phyloP scores from a whole-genome alignment of 148 eudicot species.

The Drosera capensis region DNA sequence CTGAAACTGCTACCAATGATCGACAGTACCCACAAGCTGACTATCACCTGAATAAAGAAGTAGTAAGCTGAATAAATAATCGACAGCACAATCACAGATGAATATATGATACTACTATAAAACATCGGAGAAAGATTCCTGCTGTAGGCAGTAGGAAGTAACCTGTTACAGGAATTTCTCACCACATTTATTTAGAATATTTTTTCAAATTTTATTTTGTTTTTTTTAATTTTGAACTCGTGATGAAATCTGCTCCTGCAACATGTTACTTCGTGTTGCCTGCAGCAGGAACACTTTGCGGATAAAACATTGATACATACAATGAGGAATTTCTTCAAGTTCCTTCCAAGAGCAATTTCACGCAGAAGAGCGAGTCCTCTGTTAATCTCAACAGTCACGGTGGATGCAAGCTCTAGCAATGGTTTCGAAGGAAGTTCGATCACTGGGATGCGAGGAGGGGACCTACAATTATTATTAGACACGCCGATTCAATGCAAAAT shows the following conservation, averaged over 20 bases:
- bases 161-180: too few species aligned
- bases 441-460: constrained; percentile 41
- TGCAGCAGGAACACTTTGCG: neutral
- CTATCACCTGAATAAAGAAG: constrained; percentile 32
- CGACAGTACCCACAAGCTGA: constrained; percentile 52
- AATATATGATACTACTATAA: neutral
- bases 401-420: constrained; percentile 24
- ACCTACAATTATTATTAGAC: constrained; percentile 12
- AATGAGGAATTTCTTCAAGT: constrained; percentile 43
- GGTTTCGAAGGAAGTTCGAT: constrained; percentile 36
- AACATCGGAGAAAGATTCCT: neutral
- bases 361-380: constrained; percentile 27
- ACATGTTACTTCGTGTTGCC: neutral
- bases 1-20: constrained; percentile 48
- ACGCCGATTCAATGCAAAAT: constrained; percentile 3
- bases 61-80: neutral
- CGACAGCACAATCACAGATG: neutral
- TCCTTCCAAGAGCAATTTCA: constrained; percentile 40
- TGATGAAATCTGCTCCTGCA: neutral
- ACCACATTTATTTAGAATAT: too few species aligned
- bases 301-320: constrained; percentile 19
- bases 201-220: too few species aligned
- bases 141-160: too few species aligned
- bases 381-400: constrained; percentile 30
- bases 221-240: neutral